Evolutionary conservation across 371 early-diverging fungal genomes (phyloP), one percentile per base, ranked within the genome.

Genomic region (Fennellomyces sp.): DNA sequence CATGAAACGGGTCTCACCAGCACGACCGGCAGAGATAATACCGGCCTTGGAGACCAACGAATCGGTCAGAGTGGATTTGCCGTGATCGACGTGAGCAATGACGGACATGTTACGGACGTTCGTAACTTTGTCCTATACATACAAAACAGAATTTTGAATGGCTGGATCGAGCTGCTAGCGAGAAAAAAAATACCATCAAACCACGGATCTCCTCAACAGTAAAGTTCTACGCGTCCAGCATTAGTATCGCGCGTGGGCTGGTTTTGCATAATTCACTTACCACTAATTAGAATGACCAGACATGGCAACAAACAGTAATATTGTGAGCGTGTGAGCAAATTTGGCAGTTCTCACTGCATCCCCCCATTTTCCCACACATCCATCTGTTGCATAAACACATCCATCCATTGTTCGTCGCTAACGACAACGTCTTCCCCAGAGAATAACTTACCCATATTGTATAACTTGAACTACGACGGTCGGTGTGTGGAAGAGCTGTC

Each of bases 101-200:
- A 99, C 99, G 65, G 98, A 97, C 93, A 99, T 99, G 90, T 99
- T 99, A 77, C 99, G 95, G 69, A 99, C 93, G 86, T 99, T 99
- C 67, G 84, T 67, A 19, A 59, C 59, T 48, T 56, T 55, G 58
- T 65, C 58, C 66, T 65, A 56, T 47, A 27, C 49, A 41, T 36
- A 21, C 8, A 36, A 11, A 36, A 15, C n/a, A n/a, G n/a, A n/a
- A n/a, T n/a, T n/a, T n/a, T 39, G 15, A 10, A 39, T 39, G 15
- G 36, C 60, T 38, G n/a, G n/a, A n/a, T n/a, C n/a, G n/a, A n/a
- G n/a, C n/a, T n/a, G n/a, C n/a, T n/a, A n/a, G n/a, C n/a, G n/a
- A n/a, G n/a, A n/a, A n/a, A n/a, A n/a, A n/a, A n/a, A n/a, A n/a
- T 60, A 60, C 60, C 60, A 60, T 60, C 50, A 60, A 45, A 52